Percentiles rank a stretch among this genome's conserved stretches.
phyloP scores from a whole-genome alignment of 306 rosid species.

The Dalbergia cultrata region DNA sequence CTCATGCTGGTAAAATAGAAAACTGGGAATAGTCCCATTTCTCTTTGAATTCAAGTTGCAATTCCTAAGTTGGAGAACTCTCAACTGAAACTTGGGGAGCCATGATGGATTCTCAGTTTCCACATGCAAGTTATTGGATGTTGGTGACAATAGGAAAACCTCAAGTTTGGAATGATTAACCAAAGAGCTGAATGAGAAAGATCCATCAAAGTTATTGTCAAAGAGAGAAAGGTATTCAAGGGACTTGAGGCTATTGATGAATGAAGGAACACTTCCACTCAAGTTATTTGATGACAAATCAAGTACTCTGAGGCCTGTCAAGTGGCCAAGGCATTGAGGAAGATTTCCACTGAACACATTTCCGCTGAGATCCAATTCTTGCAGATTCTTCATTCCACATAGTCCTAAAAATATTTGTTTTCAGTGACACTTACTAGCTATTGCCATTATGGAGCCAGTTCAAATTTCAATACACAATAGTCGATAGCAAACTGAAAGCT shows the following conservation, averaged over 20 bases:
- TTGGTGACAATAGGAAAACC: not conserved
- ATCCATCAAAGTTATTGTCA: constrained; percentile 2
- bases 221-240: constrained; percentile 14
- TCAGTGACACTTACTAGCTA: not conserved
- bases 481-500: no score
- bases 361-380: not conserved
- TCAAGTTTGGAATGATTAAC: constrained; percentile 31
- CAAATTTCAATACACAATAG: no score
- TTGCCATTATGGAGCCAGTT: no score
- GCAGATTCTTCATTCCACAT: constrained; percentile 23
- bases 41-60: not conserved
- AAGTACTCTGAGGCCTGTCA: not conserved
- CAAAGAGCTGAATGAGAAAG: not conserved
- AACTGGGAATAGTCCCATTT: constrained; percentile 17
- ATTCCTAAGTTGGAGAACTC: not conserved
- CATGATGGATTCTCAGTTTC: constrained; percentile 37
- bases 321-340: not conserved
- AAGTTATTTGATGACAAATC: not conserved
- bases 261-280: not conserved
- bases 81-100: constrained; percentile 33
- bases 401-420: constrained; percentile 1
- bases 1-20: constrained; percentile 8
- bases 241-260: not conserved
- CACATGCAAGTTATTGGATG: not conserved
- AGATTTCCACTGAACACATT: not conserved